phyloP scores from a whole-genome alignment of 257 asterid species.

The Plantago ovata region DNA sequence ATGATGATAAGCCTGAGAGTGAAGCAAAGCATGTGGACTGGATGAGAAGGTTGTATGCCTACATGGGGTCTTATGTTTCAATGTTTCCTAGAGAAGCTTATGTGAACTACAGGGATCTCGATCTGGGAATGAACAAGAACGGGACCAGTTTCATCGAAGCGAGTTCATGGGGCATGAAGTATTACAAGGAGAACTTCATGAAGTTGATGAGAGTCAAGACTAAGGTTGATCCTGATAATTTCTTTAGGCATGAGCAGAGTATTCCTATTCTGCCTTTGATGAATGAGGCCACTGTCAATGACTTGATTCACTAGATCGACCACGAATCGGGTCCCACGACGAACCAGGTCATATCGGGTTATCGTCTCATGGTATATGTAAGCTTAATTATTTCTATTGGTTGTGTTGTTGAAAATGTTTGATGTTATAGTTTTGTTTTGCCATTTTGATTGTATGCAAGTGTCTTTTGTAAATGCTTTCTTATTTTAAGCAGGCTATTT shows the following conservation, averaged over 20 bases:
- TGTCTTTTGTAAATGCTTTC: neutral
- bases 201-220: constrained; percentile 49
- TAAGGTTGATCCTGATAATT: constrained; percentile 51
- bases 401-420: no score
- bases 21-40: constrained; percentile 47
- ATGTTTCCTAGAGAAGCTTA: constrained; percentile 59
- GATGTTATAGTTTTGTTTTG: no score
- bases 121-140: constrained; percentile 42
- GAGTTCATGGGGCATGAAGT: constrained; percentile 50
- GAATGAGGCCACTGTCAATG: constrained; percentile 13
- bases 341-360: no score
- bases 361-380: no score
- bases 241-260: constrained; percentile 64
- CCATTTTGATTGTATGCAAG: no score
- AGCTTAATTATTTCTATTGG: no score
- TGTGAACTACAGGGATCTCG: constrained; percentile 66
- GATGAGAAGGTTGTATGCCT: constrained; percentile 44
- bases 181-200: constrained; percentile 44
- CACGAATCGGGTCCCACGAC: no score
- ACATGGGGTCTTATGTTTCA: constrained; percentile 54
- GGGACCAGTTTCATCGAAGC: constrained; percentile 39
- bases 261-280: constrained; percentile 41
- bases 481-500: no score
- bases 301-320: constrained; percentile 28
- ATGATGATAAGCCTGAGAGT: constrained; percentile 31